Conservation (phyloP, 306 rosid genomes). For the Macrotyloma uniflorum region DNA sequence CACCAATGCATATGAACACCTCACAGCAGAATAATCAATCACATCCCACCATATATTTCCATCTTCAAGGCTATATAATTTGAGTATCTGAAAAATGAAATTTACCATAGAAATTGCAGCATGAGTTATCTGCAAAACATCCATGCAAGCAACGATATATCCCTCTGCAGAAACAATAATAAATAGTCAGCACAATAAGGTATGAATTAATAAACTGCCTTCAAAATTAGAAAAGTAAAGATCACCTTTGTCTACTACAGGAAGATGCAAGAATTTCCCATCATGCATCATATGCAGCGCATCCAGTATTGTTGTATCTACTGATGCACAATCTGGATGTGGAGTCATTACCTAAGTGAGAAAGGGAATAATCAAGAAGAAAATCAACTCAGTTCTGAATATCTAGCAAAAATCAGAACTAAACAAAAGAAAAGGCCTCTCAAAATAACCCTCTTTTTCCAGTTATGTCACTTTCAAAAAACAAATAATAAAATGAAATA, state of each 20-base stretch:
- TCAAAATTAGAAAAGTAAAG: slow-evolving; percentile 34
- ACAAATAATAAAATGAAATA: neutral
- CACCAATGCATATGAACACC: slow-evolving; percentile 6
- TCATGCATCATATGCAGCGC: slow-evolving; percentile 95
- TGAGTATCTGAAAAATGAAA: slow-evolving; percentile 27
- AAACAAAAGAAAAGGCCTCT: slow-evolving; percentile 30
- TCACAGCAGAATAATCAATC: slow-evolving; percentile 11
- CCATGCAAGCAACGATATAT: slow-evolving; percentile 73
- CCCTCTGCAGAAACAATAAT: slow-evolving; percentile 69
- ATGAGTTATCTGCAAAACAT: slow-evolving; percentile 90
- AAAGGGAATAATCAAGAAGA: slow-evolving; percentile 26
- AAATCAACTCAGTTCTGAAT: slow-evolving; percentile 25
- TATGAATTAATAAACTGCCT: slow-evolving; percentile 28
- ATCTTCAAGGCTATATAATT: slow-evolving; percentile 5
- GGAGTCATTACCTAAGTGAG: slow-evolving; percentile 84
- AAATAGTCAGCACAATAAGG: slow-evolving; percentile 18
- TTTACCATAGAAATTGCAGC: slow-evolving; percentile 93
- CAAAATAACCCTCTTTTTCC: slow-evolving; percentile 40
- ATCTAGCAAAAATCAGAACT: slow-evolving; percentile 33
- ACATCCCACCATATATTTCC: slow-evolving; percentile 27
- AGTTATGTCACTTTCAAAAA: slow-evolving; percentile 40
- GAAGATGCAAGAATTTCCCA: slow-evolving; percentile 96
- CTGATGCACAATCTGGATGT: slow-evolving; percentile 83
- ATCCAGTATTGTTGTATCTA: slow-evolving; percentile 88
- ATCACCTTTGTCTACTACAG: slow-evolving; percentile 85